Base-by-base conservation (phyloP, 2,329 filamentous ascomycete genomes). In the Madurella fahalii region DNA sequence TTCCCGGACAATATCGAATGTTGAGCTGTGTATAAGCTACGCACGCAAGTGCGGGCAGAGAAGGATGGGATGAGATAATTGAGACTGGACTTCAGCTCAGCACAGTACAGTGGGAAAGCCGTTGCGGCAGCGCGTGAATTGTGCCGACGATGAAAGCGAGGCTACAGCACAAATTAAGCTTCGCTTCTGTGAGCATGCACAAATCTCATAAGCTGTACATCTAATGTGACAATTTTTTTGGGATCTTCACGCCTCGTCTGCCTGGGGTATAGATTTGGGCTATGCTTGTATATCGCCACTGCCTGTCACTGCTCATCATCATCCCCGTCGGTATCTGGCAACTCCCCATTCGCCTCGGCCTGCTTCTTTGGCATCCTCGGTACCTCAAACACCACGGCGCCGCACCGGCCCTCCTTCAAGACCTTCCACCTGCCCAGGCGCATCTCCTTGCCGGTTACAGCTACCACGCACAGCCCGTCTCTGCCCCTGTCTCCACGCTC, bases 341-440 rank as follows among this genome's bases (percentile, higher is more conserved):
- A 65, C 47, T 65, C 64, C 17, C 70, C 73, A 52, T 74, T 72
- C n/a, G 59, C 63, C 52, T 54, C 62, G 16, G 60, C 34, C 13
- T 20, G 50, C n/a, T 50, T 59, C 57, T 30, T 70, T 43, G 65
- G 63, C 63, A 72, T 62, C 65, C 73, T 76, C 13, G 87, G 82
- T 34, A 96, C 82, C 68, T 96, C 91, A 67, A 96, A 95, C 9
- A 96, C 80, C 20, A 94, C 81, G n/a, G 88, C 89, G 7, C 90
- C 89, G 67, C 96, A 96, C 61, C 85, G 86, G 4, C 84, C 90
- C 8, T 75, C 76, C 44, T 71, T 70, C 20, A 79, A 70, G 54
- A 79, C 79, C 71, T 86, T 86, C 91, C 91, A 97, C 59, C 89
- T 79, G 4, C 91, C 94, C 41, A 96, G 75, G 43, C 90, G 82